Evolutionary conservation across 768 basidiomycete species (phyloP).

Genomic region (Amanita exitialis): DNA sequence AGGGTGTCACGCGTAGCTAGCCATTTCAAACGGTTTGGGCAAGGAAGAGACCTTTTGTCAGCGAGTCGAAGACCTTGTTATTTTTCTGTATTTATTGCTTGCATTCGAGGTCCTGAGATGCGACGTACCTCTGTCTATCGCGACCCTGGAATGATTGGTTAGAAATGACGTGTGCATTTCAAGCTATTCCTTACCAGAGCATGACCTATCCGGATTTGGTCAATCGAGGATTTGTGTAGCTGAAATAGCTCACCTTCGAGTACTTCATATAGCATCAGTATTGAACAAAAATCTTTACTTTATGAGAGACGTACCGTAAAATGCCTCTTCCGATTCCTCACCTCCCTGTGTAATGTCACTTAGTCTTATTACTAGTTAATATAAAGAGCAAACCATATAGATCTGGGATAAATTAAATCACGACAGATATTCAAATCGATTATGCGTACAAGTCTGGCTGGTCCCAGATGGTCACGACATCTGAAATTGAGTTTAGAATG

Average conservation of each 20-base stretch:
- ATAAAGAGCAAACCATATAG: constrained; percentile 59
- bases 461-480: constrained; percentile 62
- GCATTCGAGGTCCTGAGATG: not conserved
- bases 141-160: constrained; percentile 52
- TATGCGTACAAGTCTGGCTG: constrained; percentile 68
- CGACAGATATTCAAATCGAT: constrained; percentile 6
- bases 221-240: not conserved
- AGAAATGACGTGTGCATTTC: not conserved
- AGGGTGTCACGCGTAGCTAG: constrained; percentile 63
- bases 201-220: constrained; percentile 47
- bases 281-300: not conserved
- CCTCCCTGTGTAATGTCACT: constrained; percentile 53
- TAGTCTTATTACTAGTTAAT: not conserved
- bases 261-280: constrained; percentile 32
- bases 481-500: constrained; percentile 22
- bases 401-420: constrained; percentile 28
- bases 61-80: constrained; percentile 72
- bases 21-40: constrained; percentile 67
- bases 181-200: constrained; percentile 52
- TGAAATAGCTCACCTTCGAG: constrained; percentile 49
- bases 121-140: constrained; percentile 72
- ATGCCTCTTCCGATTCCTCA: constrained; percentile 73
- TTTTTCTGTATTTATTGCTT: not conserved
- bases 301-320: constrained; percentile 53
- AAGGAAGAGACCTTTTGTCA: constrained; percentile 90